Evolutionary conservation across 2,329 filamentous ascomycete genomes (phyloP).

Genomic region (Aspergillus ustus): DNA sequence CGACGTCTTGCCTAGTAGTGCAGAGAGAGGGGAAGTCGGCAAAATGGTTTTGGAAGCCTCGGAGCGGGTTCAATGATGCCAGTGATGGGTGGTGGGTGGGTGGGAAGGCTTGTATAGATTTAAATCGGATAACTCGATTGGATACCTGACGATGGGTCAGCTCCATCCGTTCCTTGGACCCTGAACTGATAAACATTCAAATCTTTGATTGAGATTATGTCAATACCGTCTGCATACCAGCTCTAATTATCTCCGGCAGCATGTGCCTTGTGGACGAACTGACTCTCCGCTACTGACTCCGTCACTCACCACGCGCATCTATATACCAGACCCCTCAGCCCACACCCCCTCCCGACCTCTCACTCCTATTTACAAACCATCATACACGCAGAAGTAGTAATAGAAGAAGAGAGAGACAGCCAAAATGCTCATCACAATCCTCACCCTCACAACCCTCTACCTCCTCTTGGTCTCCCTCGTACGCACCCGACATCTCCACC

Average conservation of each 20-base stretch:
- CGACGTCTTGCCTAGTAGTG: background rate
- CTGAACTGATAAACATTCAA: background rate
- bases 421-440: background rate
- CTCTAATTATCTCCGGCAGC: background rate
- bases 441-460: background rate
- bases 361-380: too few species aligned
- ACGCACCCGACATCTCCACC: background rate
- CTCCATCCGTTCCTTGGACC: background rate
- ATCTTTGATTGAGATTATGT: background rate
- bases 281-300: constrained; percentile 1
- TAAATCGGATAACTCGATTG: background rate
- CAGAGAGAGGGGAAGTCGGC: too few species aligned
- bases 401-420: background rate
- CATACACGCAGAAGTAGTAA: too few species aligned
- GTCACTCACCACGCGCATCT: background rate
- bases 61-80: too few species aligned
- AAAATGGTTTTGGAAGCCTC: too few species aligned
- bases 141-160: background rate
- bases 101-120: background rate
- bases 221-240: background rate
- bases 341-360: background rate
- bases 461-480: constrained; percentile 4
- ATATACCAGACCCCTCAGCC: background rate
- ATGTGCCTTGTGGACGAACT: background rate
- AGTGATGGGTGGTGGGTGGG: background rate